Base-by-base conservation (phyloP, 2,329 filamentous ascomycete species). In the Apiospora aurea region DNA sequence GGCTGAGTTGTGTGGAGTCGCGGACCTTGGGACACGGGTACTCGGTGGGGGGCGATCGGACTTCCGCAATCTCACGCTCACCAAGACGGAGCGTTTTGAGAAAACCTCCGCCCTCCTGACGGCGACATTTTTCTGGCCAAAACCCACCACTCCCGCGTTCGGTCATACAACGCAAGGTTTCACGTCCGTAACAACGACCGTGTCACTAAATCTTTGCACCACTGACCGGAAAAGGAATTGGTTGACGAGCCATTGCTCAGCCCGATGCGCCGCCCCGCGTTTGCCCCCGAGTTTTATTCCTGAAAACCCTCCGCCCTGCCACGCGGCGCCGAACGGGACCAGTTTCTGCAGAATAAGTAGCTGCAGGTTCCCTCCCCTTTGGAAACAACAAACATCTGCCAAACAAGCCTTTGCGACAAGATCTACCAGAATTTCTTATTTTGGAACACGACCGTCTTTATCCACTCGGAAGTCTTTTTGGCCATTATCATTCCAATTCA, bases 361-460 rank as follows among this genome's bases (percentile, higher is more conserved):
- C 57, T 64, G 57, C 57, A 64, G 13, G 57, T 24, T 41, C 21
- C 18, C 34, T n/a, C 21, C 53, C 3, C 14, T 21, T 64, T n/a
- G 34, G 29, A 64, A 64, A 64, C 57, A 41, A 64, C 57, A 64
- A 64, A 64, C 57, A 64, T n/a, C 57, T 41, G 34, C n/a, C 57
- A 64, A 64, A 64, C 57, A 38, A 41, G 34, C 34, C 21, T 64
- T n/a, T 64, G 57, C 34, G 57, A 41, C 57, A 64, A 41, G 34
- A 64, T 41, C 21, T 64, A 14, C 57, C 34, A 41, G 18, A 24
- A 41, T 64, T 64, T 41, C 34, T 41, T 24, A n/a, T 41, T 24
- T 41, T 41, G 29, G 57, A 41, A n/a, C 21, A 41, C 34, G 7
- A n/a, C 2, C n/a, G 41, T 41, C 29, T 41, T 13, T 38, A 41